Evolutionary conservation across 1,284 basidiomycete genomes (phyloP).

Genomic region (Ganoderma lucidum): DNA sequence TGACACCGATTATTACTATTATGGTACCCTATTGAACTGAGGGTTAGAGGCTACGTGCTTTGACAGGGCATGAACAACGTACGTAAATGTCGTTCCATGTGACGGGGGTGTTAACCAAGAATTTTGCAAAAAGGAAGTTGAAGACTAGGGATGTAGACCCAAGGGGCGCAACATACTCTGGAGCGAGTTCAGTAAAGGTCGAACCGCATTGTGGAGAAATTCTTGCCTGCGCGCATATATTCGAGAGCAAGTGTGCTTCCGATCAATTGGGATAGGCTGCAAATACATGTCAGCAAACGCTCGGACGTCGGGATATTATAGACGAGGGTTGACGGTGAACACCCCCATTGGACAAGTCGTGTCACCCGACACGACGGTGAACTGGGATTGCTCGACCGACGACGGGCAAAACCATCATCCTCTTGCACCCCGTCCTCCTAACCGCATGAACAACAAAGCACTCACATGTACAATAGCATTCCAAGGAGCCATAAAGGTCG

Average conservation of each 20-base stretch:
- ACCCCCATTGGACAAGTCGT: background rate
- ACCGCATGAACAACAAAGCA: slow-evolving; percentile 1
- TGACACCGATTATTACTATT: slow-evolving; percentile 82
- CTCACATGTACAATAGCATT: slow-evolving; percentile 82
- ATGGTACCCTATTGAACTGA: slow-evolving; percentile 70
- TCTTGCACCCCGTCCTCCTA: background rate
- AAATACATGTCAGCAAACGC: slow-evolving; percentile 13
- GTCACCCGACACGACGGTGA: background rate
- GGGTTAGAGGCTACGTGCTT: slow-evolving; percentile 4
- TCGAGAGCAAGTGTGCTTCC: slow-evolving; percentile 87
- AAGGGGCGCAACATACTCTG: slow-evolving; percentile 87
- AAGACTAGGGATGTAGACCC: slow-evolving; percentile 88
- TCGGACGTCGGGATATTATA: background rate
- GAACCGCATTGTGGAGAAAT: background rate
- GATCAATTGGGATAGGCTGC: slow-evolving; percentile 82
- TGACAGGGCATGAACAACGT: slow-evolving; percentile 34
- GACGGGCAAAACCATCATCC: background rate
- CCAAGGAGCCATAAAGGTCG: slow-evolving; percentile 86
- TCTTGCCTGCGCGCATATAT: slow-evolving; percentile 82
- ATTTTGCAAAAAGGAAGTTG: slow-evolving; percentile 88
- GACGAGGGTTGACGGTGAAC: background rate
- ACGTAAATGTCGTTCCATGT: slow-evolving; percentile 84
- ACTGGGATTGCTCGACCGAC: background rate
- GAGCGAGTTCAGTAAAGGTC: background rate
- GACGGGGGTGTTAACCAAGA: slow-evolving; percentile 84